phyloP scores from a whole-genome alignment of 2,329 filamentous ascomycete genomes.

The Helminthosporium solani region DNA sequence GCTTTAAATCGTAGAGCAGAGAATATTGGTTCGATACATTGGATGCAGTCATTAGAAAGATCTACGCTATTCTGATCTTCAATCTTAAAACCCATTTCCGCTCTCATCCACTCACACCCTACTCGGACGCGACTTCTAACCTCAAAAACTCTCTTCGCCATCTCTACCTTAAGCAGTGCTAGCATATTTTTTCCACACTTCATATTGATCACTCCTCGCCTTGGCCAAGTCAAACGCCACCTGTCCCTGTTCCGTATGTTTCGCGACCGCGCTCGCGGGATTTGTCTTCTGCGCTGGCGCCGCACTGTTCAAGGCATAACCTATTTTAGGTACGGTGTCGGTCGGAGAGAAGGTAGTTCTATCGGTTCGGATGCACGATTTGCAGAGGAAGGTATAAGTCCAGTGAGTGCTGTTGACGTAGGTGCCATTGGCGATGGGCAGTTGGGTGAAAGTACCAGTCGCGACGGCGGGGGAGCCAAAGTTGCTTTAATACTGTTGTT shows the following conservation, averaged over 20 bases:
- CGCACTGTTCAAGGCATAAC: conserved; percentile 24
- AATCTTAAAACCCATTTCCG: not conserved
- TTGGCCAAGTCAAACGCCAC: conserved; percentile 24
- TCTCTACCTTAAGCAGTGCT: conserved; percentile 6
- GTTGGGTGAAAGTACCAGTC: conserved; percentile 44
- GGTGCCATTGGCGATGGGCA: conserved; percentile 53
- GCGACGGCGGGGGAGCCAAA: conserved; percentile 53
- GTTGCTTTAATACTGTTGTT: too few species aligned
- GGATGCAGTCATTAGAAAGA: too few species aligned
- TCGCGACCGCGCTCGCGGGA: conserved; percentile 15
- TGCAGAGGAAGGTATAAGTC: conserved; percentile 57
- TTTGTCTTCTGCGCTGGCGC: conserved; percentile 23
- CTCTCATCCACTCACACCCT: not conserved
- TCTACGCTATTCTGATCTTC: too few species aligned
- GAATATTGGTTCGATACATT: too few species aligned
- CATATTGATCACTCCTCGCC: conserved; percentile 25
- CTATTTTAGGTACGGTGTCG: conserved; percentile 21
- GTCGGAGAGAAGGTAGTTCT: conserved; percentile 28
- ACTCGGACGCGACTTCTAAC: not conserved
- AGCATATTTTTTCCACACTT: conserved; percentile 27
- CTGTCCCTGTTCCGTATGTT: conserved; percentile 25
- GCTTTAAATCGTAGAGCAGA: too few species aligned
- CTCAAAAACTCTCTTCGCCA: conserved; percentile 1
- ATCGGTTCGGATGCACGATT: conserved; percentile 33
- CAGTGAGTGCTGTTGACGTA: conserved; percentile 56